These are phyloP conservation scores for Stephania cephalantha DNA, from an alignment of 164 flowering plant genomes.

Conservation along the genomic window DNA sequence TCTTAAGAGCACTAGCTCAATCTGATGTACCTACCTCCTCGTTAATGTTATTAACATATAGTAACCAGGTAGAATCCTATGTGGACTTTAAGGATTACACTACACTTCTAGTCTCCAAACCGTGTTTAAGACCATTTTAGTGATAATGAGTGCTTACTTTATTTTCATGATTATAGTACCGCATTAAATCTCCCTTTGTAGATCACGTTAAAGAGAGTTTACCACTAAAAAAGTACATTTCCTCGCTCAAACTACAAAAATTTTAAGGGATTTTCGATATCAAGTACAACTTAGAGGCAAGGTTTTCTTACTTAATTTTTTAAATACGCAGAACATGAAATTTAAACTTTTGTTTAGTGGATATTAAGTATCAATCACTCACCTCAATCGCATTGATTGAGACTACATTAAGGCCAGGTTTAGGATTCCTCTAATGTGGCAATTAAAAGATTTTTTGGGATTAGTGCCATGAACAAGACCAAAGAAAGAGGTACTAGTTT, in stretches of 20 bases:
- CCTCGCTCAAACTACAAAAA: no score
- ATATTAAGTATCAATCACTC: no score
- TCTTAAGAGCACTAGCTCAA: neutral
- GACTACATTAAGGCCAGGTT: neutral
- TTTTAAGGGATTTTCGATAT: no score
- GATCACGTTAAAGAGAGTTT: neutral
- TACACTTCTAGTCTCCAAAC: neutral
- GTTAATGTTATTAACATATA: neutral
- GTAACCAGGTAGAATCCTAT: neutral
- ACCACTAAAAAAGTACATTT: neutral
- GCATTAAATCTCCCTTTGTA: neutral
- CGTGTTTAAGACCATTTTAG: neutral
- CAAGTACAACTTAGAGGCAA: no score
- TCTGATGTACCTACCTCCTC: neutral
- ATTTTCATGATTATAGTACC: neutral
- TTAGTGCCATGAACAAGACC: neutral
- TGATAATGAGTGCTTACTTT: neutral
- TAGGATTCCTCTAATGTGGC: neutral
- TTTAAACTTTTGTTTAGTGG: no score
- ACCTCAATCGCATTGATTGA: no score
- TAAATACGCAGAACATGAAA: no score
- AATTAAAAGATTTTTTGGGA: neutral
- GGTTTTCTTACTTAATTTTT: no score
- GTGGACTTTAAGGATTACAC: neutral
- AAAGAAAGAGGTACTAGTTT: no score